Base-by-base conservation (phyloP, 257 asterid genomes). In the Orobanche coerulescens region DNA sequence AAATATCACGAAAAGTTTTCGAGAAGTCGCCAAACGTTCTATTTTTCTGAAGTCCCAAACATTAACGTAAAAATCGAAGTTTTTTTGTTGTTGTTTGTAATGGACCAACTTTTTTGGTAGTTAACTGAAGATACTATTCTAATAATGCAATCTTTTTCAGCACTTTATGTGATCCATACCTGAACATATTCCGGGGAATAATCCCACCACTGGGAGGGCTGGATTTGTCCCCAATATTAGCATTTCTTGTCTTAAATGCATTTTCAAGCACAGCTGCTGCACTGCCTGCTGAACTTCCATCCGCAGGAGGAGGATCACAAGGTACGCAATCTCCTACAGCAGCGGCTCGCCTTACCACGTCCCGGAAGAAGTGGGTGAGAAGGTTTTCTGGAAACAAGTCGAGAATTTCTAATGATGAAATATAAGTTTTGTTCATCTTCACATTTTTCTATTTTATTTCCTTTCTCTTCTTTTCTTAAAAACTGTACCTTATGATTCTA, bases 181-280 rank as follows among this genome's bases (percentile, higher is more conserved):
- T 88, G 94, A 88, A 92, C 81, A 78, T 92, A 76, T 88, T 92
- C 82, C 92, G 96, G 0, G 96, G 98, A 57, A 58, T 92, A 67
- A 88, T 92, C 64, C 95, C 98, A 47, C 98, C 98, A 30, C 89
- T 88, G 15, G 98, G 98, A 70, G 98, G 98, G 68, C 81, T 92
- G 44, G 98, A 92, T 65, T 79, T 90, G 34, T 87, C 97, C 1
- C 97, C 96, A 0, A 80, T 90, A 55, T 49, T 90, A 54, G 97
- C 97, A 12, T 87, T 90, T 72, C 87, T 87, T 10, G 84, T 85
- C 67, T 64, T 87, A 56, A 87, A 90, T 53, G 91, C 81, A 69
- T 74, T 87, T 74, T 81, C 94, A 34, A 79, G 92, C 70, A 66
- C 95, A 2, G 97, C 97, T 67, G 53, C 95, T 65, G 96, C 96